Conservation (phyloP, 1,139 yeast species). For the Blastobotrys ciferrii region DNA sequence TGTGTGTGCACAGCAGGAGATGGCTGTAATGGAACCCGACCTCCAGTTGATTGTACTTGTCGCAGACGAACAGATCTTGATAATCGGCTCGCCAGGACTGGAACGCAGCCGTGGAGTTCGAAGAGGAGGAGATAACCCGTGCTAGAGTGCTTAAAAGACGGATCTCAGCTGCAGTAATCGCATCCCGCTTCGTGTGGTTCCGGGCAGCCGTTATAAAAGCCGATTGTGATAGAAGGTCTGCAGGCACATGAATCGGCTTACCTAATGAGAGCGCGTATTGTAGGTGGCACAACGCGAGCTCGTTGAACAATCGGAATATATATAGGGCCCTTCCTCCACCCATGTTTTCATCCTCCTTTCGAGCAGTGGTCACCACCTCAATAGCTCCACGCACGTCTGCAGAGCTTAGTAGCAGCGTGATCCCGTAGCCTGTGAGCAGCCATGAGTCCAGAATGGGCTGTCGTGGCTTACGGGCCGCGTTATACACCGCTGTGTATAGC, state of each 20-base stretch:
- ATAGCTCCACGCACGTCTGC: constrained; percentile 42
- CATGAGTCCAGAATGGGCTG: constrained; percentile 50
- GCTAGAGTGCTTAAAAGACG: constrained; percentile 17
- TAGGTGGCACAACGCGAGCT: constrained; percentile 48
- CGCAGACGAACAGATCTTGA: not conserved
- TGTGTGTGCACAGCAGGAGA: constrained; percentile 8
- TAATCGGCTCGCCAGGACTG: constrained; percentile 4
- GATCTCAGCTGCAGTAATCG: constrained; percentile 19
- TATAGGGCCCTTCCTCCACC: constrained; percentile 44
- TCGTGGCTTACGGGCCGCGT: constrained; percentile 50
- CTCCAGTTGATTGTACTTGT: constrained; percentile 2
- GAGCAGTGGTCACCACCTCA: constrained; percentile 14
- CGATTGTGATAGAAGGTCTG: constrained; percentile 31
- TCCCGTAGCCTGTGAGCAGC: constrained; percentile 48
- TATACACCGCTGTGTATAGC: constrained; percentile 49
- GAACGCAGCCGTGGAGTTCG: not conserved
- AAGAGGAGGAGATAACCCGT: not conserved
- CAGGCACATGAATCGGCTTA: constrained; percentile 40
- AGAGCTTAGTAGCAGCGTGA: constrained; percentile 47
- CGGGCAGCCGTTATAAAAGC: not conserved
- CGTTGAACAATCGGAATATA: constrained; percentile 50
- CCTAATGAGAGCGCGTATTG: constrained; percentile 50
- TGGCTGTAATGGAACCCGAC: constrained; percentile 15
- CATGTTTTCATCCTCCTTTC: constrained; percentile 19
- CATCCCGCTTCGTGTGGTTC: constrained; percentile 12